These are phyloP conservation scores for Malus fusca DNA, from an alignment of 306 rosid species.

Conservation along the genomic window DNA sequence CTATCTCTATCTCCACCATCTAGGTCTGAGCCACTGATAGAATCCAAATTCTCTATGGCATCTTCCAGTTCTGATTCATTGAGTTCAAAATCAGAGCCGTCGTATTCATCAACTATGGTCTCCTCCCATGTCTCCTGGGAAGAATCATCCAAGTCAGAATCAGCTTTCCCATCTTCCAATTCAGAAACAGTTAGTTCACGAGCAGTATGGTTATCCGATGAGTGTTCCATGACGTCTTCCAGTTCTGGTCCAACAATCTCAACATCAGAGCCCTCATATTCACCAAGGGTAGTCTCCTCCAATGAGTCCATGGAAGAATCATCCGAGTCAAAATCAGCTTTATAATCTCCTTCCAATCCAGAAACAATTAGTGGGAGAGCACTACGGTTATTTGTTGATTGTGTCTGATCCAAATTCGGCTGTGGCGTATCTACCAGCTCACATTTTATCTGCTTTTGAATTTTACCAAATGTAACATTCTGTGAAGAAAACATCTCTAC, in stretches of 20 bases:
- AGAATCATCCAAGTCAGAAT: constrained; percentile 12
- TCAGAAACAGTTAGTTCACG: constrained; percentile 12
- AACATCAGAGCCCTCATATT: constrained; percentile 27
- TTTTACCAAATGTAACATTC: constrained; percentile 55
- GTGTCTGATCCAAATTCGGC: constrained; percentile 22
- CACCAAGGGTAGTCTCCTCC: constrained; percentile 30
- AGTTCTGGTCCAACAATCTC: constrained; percentile 21
- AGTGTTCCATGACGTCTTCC: constrained; percentile 23
- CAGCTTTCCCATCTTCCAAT: constrained; percentile 22
- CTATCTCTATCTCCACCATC: constrained; percentile 14
- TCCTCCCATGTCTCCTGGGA: constrained; percentile 22
- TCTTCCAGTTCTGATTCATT: constrained; percentile 22
- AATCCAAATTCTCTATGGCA: constrained; percentile 22
- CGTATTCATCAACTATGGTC: constrained; percentile 25
- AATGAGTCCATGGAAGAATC: constrained; percentile 1
- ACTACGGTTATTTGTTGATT: neutral
- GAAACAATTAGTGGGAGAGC: constrained; percentile 14
- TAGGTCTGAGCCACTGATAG: constrained; percentile 7
- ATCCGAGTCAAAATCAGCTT: constrained; percentile 11
- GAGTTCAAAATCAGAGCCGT: constrained; percentile 22
- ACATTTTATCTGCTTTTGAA: constrained; percentile 70
- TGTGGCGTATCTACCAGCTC: constrained; percentile 38
- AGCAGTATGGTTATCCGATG: neutral
- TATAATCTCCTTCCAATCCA: constrained; percentile 23
- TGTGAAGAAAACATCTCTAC: constrained; percentile 49